These are phyloP conservation scores for Tolypocladium nubicola DNA, from an alignment of 2,329 filamentous ascomycete species.

Conservation along the genomic window DNA sequence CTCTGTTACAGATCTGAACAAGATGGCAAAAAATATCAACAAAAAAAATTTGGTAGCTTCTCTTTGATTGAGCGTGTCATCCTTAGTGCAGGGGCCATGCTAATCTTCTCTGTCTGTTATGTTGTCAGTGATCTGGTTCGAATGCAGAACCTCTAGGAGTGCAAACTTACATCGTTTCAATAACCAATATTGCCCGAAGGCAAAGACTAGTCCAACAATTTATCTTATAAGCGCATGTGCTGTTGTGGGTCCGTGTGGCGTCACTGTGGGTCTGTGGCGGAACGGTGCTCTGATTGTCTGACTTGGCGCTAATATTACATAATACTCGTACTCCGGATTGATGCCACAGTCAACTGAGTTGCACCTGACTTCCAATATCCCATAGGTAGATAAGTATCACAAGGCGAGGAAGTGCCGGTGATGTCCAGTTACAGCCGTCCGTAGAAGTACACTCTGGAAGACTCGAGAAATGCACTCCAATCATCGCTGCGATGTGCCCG, in stretches of 20 bases:
- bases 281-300: background rate
- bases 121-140: background rate
- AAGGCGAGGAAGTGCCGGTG: too few relatives aligned
- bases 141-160: background rate
- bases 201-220: background rate
- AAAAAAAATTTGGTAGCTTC: slow-evolving; percentile 39
- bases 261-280: background rate
- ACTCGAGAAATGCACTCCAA: background rate
- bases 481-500: too few relatives aligned
- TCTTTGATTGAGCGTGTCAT: slow-evolving; percentile 84
- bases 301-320: background rate
- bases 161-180: slow-evolving; percentile 1
- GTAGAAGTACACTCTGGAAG: background rate
- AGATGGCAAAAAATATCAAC: background rate
- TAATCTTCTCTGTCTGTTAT: slow-evolving; percentile 58
- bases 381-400: background rate
- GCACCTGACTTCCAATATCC: too few relatives aligned
- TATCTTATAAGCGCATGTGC: background rate
- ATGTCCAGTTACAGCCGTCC: background rate
- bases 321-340: too few relatives aligned
- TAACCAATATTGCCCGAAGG: background rate
- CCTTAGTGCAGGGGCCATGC: slow-evolving; percentile 84
- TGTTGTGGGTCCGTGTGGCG: background rate
- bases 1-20: too few relatives aligned
- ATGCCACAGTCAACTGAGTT: background rate